phyloP scores from a whole-genome alignment of 495 filamentous ascomycete genomes.

The Trichocladium uniseriatum region DNA sequence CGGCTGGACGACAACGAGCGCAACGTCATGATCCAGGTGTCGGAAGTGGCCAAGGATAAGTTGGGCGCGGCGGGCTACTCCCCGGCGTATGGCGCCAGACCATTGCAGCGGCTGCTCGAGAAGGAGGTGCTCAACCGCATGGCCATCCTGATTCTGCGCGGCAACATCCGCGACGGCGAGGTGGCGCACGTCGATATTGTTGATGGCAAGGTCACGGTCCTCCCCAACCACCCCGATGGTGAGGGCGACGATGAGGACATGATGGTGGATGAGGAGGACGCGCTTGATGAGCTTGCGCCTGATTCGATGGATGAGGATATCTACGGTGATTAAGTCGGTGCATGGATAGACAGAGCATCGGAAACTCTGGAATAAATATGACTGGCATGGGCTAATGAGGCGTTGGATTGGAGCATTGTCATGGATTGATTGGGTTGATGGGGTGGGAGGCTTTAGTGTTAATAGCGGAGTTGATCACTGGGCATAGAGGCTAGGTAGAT shows the following conservation, averaged over 20 bases:
- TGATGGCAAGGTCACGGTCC: slow-evolving; percentile 59
- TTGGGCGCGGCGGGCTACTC: slow-evolving; percentile 83
- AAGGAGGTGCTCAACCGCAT: slow-evolving; percentile 91
- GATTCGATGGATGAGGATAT: slow-evolving; percentile 66
- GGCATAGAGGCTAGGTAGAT: slow-evolving; percentile 4
- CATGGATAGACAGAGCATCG: not conserved
- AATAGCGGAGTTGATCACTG: not conserved
- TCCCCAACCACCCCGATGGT: slow-evolving; percentile 68
- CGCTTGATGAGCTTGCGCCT: slow-evolving; percentile 57
- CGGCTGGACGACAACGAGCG: slow-evolving; percentile 70
- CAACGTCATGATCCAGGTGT: slow-evolving; percentile 67
- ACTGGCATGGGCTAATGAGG: not conserved
- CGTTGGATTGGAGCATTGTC: not conserved
- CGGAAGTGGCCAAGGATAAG: slow-evolving; percentile 79
- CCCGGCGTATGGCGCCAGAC: slow-evolving; percentile 86
- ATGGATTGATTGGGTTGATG: no score
- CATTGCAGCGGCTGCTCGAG: slow-evolving; percentile 81
- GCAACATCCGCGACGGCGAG: slow-evolving; percentile 78
- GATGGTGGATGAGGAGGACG: slow-evolving; percentile 53
- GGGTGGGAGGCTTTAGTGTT: no score
- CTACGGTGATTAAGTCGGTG: slow-evolving; percentile 43
- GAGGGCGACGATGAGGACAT: slow-evolving; percentile 59
- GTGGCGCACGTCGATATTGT: slow-evolving; percentile 65
- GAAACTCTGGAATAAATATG: not conserved
- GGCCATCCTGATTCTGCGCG: slow-evolving; percentile 80